Conservation (phyloP, 2,329 filamentous ascomycete species). For the Claviceps sp. region DNA sequence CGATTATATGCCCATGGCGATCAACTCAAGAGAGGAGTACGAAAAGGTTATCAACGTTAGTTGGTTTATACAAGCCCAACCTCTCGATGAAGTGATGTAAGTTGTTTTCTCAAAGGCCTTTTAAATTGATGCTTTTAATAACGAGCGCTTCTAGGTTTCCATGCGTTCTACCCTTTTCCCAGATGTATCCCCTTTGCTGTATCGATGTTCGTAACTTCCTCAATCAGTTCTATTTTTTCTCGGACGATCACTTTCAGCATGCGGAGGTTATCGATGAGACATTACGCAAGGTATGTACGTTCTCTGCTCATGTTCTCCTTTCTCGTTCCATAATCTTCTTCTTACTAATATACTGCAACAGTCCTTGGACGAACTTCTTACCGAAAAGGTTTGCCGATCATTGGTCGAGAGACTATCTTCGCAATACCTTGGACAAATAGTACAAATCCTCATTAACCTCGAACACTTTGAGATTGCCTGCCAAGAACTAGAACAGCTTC, state of each 20-base stretch:
- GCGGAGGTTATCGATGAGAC: constrained; percentile 84
- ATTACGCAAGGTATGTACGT: constrained; percentile 50
- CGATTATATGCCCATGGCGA: constrained; percentile 99
- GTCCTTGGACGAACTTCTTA: constrained; percentile 91
- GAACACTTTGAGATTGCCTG: constrained; percentile 95
- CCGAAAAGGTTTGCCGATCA: constrained; percentile 79
- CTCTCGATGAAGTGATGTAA: constrained; percentile 60
- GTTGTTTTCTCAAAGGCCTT: constrained; percentile 15
- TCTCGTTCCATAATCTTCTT: neutral
- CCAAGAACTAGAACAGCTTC: constrained; percentile 70
- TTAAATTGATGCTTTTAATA: constrained; percentile 1
- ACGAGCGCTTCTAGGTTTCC: constrained; percentile 52
- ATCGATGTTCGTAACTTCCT: constrained; percentile 96
- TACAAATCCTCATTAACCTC: constrained; percentile 94
- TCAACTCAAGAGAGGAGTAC: constrained; percentile 80
- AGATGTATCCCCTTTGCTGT: constrained; percentile 98
- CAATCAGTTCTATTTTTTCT: constrained; percentile 97
- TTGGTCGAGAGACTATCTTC: constrained; percentile 79
- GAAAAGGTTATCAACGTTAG: constrained; percentile 92
- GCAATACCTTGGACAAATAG: constrained; percentile 93
- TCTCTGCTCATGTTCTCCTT: neutral
- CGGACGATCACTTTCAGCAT: constrained; percentile 89
- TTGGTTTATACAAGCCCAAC: constrained; percentile 83
- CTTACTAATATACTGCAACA: constrained; percentile 18
- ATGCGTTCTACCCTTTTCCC: constrained; percentile 90